These are phyloP conservation scores for Alternaria viburni DNA, from an alignment of 2,329 filamentous ascomycete species.

Conservation along the genomic window DNA sequence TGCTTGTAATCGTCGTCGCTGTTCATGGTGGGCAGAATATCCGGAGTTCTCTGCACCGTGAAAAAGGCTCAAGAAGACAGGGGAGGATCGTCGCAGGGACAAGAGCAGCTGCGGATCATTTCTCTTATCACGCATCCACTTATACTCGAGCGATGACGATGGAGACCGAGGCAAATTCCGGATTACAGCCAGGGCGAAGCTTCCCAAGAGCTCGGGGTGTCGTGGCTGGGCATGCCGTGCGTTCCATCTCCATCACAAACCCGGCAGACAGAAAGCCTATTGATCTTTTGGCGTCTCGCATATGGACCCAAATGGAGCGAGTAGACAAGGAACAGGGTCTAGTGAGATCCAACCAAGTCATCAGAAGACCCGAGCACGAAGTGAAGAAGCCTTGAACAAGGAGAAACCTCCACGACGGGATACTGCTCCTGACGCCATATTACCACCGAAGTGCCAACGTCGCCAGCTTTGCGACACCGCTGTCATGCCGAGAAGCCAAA, in stretches of 20 bases:
- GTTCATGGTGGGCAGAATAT: conserved; percentile 9
- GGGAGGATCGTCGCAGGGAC: not conserved
- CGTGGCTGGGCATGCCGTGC: not conserved
- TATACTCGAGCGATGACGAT: conserved; percentile 1
- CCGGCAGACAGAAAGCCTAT: not conserved
- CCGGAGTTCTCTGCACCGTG: not conserved
- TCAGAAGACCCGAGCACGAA: not conserved
- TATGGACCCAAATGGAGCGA: not conserved
- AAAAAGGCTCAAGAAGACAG: not conserved
- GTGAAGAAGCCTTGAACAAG: not conserved
- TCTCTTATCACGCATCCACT: not conserved
- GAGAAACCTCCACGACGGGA: not conserved
- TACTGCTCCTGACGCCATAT: not conserved
- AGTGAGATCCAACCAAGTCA: not conserved
- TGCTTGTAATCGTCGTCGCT: conserved; percentile 23
- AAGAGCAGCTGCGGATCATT: not conserved
- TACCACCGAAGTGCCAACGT: not conserved
- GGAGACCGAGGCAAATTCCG: conserved; percentile 7
- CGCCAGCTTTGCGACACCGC: not conserved
- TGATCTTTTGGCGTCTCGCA: not conserved
- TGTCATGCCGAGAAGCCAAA: conserved; percentile 7
- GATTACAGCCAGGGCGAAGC: not conserved
- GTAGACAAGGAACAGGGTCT: not conserved
- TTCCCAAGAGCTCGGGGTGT: conserved; percentile 6
- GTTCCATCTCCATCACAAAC: not conserved